These are phyloP conservation scores for Rhizophora apiculata DNA, from an alignment of 345 rosid species.

Conservation along the genomic window DNA sequence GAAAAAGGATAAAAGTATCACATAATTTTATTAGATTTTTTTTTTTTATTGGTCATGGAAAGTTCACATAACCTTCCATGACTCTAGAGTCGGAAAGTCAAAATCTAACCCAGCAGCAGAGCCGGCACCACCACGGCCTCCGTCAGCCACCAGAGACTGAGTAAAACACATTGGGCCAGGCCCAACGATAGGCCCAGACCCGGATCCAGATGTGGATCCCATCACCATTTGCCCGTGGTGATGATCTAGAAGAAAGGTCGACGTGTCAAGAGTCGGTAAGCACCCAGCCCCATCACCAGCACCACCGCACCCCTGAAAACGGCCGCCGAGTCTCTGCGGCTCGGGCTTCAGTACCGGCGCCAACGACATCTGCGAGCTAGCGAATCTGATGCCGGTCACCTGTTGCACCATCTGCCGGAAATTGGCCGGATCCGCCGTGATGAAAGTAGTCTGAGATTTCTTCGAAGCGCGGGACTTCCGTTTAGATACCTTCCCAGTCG, in stretches of 20 bases:
- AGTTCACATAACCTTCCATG: conserved; percentile 49
- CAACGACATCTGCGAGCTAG: conserved; percentile 18
- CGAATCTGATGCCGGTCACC: conserved; percentile 61
- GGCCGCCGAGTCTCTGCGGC: conserved; percentile 39
- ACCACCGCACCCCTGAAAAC: conserved; percentile 4
- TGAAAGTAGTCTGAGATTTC: conserved; percentile 63
- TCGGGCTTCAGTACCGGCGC: conserved; percentile 54
- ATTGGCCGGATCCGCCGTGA: conserved; percentile 73
- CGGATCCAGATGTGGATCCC: conserved; percentile 3
- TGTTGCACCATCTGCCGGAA: conserved; percentile 91
- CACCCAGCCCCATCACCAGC: conserved; percentile 20
- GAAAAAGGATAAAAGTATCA: not conserved
- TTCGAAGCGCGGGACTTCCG: conserved; percentile 62
- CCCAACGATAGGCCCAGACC: conserved; percentile 3
- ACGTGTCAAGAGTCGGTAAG: conserved; percentile 73
- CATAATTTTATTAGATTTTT: conserved; percentile 23
- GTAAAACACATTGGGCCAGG: conserved; percentile 14
- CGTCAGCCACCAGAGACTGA: conserved; percentile 12
- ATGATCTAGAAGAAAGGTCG: conserved; percentile 53
- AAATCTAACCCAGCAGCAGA: conserved; percentile 23
- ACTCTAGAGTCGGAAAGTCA: conserved; percentile 78
- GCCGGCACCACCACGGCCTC: not conserved
- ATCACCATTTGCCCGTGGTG: conserved; percentile 29
- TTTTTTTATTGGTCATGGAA: not conserved
- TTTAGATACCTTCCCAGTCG: conserved; percentile 43